Evolutionary conservation across 306 rosid genomes (phyloP).

Genomic region (Ormosia semicastrata): DNA sequence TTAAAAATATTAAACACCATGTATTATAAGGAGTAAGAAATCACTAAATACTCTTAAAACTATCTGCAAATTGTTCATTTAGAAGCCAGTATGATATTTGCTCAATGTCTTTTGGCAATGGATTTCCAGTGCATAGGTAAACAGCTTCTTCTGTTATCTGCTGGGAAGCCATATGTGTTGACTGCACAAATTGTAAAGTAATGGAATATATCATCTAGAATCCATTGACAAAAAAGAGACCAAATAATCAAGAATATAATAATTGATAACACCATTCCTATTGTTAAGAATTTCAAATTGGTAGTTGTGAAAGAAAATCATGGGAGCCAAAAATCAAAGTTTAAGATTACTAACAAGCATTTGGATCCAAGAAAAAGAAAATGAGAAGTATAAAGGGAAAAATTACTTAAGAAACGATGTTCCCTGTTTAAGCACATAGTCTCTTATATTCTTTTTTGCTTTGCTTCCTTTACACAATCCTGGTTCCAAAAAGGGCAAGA

Average conservation of each 20-base stretch:
- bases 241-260: not conserved
- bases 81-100: slow-evolving; percentile 90
- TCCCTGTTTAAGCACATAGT: not conserved
- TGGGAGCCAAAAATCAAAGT: not conserved
- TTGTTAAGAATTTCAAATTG: not conserved
- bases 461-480: not conserved
- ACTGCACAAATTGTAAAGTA: slow-evolving; percentile 38
- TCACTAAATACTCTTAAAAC: slow-evolving; percentile 50
- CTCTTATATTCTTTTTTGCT: not conserved
- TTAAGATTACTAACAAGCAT: not conserved
- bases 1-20: slow-evolving; percentile 7
- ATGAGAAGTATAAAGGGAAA: not conserved
- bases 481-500: not conserved
- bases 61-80: slow-evolving; percentile 73
- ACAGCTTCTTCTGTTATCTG: slow-evolving; percentile 75
- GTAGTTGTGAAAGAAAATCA: not conserved
- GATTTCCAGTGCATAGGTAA: slow-evolving; percentile 85
- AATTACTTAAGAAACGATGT: not conserved
- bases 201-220: not conserved
- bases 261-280: not conserved
- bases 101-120: slow-evolving; percentile 94
- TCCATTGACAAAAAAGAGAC: not conserved
- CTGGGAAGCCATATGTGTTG: slow-evolving; percentile 73
- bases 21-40: not conserved
- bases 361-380: not conserved